Base-by-base conservation (phyloP, 495 filamentous ascomycete genomes). In the Penicillium nucicola region DNA sequence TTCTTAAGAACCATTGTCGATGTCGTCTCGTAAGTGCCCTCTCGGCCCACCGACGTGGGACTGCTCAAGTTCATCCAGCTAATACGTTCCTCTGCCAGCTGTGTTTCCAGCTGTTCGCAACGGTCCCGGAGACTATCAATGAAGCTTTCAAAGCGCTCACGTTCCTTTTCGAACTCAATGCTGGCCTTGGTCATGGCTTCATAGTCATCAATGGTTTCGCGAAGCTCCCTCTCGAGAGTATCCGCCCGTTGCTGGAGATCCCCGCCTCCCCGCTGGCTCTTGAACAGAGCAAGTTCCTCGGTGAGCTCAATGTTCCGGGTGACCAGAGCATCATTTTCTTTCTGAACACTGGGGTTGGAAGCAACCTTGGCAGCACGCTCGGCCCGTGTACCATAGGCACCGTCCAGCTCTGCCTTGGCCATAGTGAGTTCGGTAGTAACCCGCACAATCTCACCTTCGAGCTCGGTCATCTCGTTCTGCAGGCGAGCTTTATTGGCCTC, bases 381-480 rank as follows among this genome's bases (percentile, higher is more conserved):
- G 33, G 84, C 80, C 46, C 88, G 76, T 9, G 82, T 82, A 22
- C 90, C 93, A 62, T 96, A 95, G 15, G 93, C 92, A 45, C 89
- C 89, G 61, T 98, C 93, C 30, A 97, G 85, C 72, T 98, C 93
- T 5, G 93, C 93, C 66, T 88, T 89, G 48, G 88, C 88, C 69
- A 98, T 83, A 39, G 92, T 92, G 49, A 95, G 75, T 62, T 97
- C 93, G 32, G 92, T 97, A 48, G 90, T 90, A 40, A 95, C 75
- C 47, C 89, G 84, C 39, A 91, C 87, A 49, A 96, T 77, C 67
- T 93, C 89, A 55, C 82, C 79, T 62, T 95, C 91, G 43, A 95
- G 76, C 23, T 80, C 75, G 11, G 85, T 78, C 64, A 93, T 75
- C 59, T 95, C 90, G 10, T 75, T 69, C 42, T 72, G 72, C 34